Conservation (phyloP, 2,329 filamentous ascomycete species). For the Teratosphaeria epicoccoides region DNA sequence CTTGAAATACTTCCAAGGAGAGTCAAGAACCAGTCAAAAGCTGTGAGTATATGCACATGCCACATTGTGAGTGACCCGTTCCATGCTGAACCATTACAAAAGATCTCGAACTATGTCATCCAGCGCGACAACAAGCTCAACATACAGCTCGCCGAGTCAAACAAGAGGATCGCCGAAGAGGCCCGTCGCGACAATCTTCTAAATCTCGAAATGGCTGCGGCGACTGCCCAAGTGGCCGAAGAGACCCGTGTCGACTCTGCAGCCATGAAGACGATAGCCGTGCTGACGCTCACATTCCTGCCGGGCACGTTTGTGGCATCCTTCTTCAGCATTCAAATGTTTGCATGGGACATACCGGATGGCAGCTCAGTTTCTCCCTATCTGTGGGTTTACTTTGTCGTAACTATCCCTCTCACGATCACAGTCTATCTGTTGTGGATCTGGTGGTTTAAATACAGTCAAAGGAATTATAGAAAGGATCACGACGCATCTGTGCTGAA, state of each 20-base stretch:
- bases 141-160: constrained; percentile 24
- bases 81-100: background rate
- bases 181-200: constrained; percentile 24
- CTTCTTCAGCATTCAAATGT: constrained; percentile 26
- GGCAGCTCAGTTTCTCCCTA: constrained; percentile 20
- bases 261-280: constrained; percentile 38
- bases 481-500: constrained; percentile 19
- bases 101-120: constrained; percentile 26
- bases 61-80: background rate
- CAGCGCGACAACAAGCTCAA: constrained; percentile 25
- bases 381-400: constrained; percentile 24
- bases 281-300: constrained; percentile 35
- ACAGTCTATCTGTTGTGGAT: constrained; percentile 21
- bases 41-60: constrained; percentile 11
- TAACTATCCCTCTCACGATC: constrained; percentile 24
- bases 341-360: constrained; percentile 8
- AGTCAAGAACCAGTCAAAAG: constrained; percentile 27
- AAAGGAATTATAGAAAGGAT: constrained; percentile 17
- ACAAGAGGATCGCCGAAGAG: constrained; percentile 25
- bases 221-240: constrained; percentile 25
- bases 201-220: constrained; percentile 25
- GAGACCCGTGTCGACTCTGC: constrained; percentile 27
- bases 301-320: constrained; percentile 29
- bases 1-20: constrained; percentile 24
- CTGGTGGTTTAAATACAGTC: constrained; percentile 20